Percentiles rank a stretch among this genome's conserved stretches.
These are phyloP conservation scores for Comarum palustre DNA, from an alignment of 306 rosid genomes.

Conservation along the genomic window DNA sequence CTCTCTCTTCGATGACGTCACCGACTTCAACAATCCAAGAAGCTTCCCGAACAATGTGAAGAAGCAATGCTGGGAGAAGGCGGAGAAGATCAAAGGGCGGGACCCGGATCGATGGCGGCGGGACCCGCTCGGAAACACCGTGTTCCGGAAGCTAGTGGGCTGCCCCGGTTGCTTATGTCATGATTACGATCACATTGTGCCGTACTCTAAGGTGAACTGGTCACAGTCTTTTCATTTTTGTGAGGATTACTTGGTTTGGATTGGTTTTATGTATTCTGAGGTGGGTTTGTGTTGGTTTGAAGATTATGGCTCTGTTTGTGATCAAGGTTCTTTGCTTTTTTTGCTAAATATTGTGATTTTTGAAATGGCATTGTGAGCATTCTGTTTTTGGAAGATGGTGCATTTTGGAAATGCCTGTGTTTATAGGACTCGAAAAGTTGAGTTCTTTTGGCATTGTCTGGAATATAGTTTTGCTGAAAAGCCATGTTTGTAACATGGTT, in stretches of 20 bases:
- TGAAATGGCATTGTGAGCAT: not conserved
- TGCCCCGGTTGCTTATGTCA: constrained; percentile 92
- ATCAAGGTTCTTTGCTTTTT: not conserved
- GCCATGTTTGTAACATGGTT: not conserved
- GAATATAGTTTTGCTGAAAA: not conserved
- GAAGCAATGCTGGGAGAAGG: constrained; percentile 89
- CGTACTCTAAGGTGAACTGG: constrained; percentile 81
- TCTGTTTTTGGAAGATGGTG: not conserved
- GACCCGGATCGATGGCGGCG: constrained; percentile 95
- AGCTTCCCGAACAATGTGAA: constrained; percentile 72
- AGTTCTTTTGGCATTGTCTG: not conserved
- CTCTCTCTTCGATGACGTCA: constrained; percentile 32
- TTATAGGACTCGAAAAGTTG: not conserved
- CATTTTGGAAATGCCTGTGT: not conserved
- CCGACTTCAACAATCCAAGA: constrained; percentile 48
- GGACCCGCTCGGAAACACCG: constrained; percentile 68
- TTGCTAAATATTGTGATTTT: not conserved
- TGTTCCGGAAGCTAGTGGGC: constrained; percentile 87
- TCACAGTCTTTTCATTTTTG: not conserved
- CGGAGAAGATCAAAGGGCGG: constrained; percentile 76
- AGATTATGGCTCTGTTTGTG: not conserved
- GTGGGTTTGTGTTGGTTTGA: constrained; percentile 16
- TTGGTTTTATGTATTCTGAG: constrained; percentile 3
- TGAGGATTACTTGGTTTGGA: not conserved
- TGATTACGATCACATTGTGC: constrained; percentile 82